These are phyloP conservation scores for Meyerozyma sp. DNA, from an alignment of 1,139 yeast genomes.

Conservation along the genomic window DNA sequence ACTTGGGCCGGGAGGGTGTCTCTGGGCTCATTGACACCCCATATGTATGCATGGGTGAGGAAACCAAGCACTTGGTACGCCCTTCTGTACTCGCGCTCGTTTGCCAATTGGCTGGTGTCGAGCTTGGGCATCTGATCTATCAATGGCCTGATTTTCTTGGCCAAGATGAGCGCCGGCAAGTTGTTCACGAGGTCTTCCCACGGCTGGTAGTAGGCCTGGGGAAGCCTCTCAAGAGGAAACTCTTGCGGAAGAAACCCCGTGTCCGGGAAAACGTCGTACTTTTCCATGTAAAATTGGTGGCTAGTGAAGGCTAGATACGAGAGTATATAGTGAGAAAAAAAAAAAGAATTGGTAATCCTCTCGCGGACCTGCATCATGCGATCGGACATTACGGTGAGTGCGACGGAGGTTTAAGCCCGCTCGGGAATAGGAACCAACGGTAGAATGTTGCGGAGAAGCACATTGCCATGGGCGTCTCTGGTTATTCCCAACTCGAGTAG, in stretches of 20 bases:
- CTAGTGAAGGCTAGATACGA: neutral
- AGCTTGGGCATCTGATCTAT: conserved; percentile 59
- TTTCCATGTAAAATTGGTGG: conserved; percentile 25
- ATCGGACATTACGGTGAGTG: neutral
- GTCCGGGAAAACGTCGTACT: conserved; percentile 62
- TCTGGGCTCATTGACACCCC: conserved; percentile 72
- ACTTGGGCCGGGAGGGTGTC: conserved; percentile 63
- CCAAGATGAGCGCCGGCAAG: conserved; percentile 68
- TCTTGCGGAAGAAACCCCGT: conserved; percentile 77
- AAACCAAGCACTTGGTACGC: conserved; percentile 79
- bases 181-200: conserved; percentile 72
- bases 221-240: conserved; percentile 56
- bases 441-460: conserved; percentile 7
- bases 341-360: neutral
- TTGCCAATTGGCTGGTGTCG: conserved; percentile 35
- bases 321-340: neutral
- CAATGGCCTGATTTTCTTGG: conserved; percentile 52
- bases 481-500: conserved; percentile 53
- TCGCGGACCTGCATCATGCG: neutral
- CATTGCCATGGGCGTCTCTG: conserved; percentile 13
- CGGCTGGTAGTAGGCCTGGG: conserved; percentile 58
- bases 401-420: neutral
- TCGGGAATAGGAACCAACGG: neutral
- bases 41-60: conserved; percentile 81
- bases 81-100: conserved; percentile 56